Conservation (phyloP, 2,329 filamentous ascomycete genomes). For the Lecanicillium sp. region DNA sequence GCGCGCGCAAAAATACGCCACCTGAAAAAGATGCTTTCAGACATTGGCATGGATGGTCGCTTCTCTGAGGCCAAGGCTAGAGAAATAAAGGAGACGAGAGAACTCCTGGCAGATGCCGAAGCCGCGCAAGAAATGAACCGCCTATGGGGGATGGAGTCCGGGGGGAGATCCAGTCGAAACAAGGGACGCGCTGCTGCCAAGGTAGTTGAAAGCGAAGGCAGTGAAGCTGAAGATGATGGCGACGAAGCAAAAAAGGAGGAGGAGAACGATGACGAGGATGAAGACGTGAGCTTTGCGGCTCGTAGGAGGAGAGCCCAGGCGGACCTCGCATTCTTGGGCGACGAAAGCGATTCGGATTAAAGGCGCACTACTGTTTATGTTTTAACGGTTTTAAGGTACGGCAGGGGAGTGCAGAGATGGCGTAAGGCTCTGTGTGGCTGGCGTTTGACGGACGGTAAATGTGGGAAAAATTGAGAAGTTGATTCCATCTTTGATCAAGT, state of each 20-base stretch:
- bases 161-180: slow-evolving; percentile 32
- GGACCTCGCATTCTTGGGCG: slow-evolving; percentile 58
- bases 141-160: slow-evolving; percentile 56
- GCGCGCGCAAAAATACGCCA: slow-evolving; percentile 73
- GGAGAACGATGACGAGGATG: slow-evolving; percentile 21
- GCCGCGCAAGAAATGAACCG: slow-evolving; percentile 74
- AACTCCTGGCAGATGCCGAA: slow-evolving; percentile 77
- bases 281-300: slow-evolving; percentile 29
- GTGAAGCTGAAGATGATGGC: slow-evolving; percentile 17
- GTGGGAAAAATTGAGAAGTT: not conserved
- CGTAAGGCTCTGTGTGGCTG: too few species aligned
- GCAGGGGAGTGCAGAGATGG: too few species aligned
- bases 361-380: too few species aligned
- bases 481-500: not conserved
- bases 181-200: slow-evolving; percentile 21
- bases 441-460: too few species aligned
- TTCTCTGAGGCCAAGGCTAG: slow-evolving; percentile 78
- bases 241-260: slow-evolving; percentile 16
- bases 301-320: slow-evolving; percentile 38
- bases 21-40: slow-evolving; percentile 67
- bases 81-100: slow-evolving; percentile 79
- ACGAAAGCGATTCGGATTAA: slow-evolving; percentile 58
- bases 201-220: slow-evolving; percentile 20
- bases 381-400: not conserved
- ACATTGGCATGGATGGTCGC: slow-evolving; percentile 80